Conservation (phyloP, 2,329 filamentous ascomycete species). For the Fusarium floridanum region DNA sequence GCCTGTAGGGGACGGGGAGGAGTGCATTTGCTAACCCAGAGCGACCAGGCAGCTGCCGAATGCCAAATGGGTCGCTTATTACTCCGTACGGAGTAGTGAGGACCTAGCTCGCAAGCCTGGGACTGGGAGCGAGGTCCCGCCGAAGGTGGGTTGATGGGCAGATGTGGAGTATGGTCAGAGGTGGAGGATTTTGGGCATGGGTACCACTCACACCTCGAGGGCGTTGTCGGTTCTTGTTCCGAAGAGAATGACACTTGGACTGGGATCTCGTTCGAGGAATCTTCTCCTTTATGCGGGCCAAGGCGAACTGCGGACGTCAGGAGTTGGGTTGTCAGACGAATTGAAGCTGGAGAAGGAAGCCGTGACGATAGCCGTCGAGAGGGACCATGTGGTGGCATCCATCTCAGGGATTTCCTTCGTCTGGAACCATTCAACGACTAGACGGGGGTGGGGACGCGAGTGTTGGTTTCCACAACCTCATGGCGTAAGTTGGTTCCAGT, state of each 20-base stretch:
- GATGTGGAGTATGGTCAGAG: slow-evolving; percentile 47
- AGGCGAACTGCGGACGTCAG: slow-evolving; percentile 12
- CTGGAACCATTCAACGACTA: slow-evolving; percentile 23
- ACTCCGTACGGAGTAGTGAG: slow-evolving; percentile 41
- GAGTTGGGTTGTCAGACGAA: slow-evolving; percentile 4
- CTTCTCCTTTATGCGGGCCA: slow-evolving; percentile 22
- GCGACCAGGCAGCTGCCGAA: slow-evolving; percentile 39
- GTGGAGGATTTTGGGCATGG: slow-evolving; percentile 44
- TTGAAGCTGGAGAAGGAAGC: slow-evolving; percentile 20
- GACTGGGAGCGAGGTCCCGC: slow-evolving; percentile 48
- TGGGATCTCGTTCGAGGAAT: slow-evolving; percentile 33
- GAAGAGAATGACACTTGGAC: slow-evolving; percentile 27
- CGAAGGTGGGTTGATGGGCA: slow-evolving; percentile 48
- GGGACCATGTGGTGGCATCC: slow-evolving; percentile 30
- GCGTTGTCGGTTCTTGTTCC: slow-evolving; percentile 39
- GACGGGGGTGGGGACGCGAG: slow-evolving; percentile 1
- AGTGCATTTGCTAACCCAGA: slow-evolving; percentile 37
- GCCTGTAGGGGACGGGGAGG: slow-evolving; percentile 34
- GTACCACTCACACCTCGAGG: slow-evolving; percentile 30
- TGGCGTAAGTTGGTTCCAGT: slow-evolving; percentile 25
- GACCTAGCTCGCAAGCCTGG: slow-evolving; percentile 41
- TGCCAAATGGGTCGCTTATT: slow-evolving; percentile 48
- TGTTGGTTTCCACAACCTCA: slow-evolving; percentile 15
- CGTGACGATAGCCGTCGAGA: slow-evolving; percentile 9
- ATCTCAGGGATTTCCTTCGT: slow-evolving; percentile 29